Base-by-base conservation (phyloP, 1,139 yeast genomes). In the Arxiozyma slooffiae region DNA sequence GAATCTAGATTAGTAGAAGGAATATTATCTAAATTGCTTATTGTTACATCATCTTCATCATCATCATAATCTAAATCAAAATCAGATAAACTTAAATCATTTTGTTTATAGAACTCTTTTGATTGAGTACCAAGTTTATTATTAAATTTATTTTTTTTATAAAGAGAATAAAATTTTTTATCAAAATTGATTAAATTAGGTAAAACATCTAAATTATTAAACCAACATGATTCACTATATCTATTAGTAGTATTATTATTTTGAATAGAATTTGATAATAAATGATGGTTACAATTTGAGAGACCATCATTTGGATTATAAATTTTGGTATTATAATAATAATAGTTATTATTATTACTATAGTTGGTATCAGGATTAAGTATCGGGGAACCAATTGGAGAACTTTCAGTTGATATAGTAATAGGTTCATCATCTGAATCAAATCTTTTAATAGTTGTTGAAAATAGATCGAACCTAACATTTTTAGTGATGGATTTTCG, bases 391-490 rank as follows among this genome's bases (percentile, higher is more conserved):
- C 55, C 40, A 4, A 52, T 53, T 7, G 64, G 66, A 16, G 64
- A 59, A 44, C 53, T 59, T 42, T 60, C 65, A 48, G 53, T 57
- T 7, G 67, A 64, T 30, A 64, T 62, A 30, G 64, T 59, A 21
- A 62, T 61, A n/a, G 67, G 67, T 51, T 63, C 67, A 17, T 57
- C 55, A 26, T 49, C 52, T 14, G 61, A 55, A 50, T 63, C 66
- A 49, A 64, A 64, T 40, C 60, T 56, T 48, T 62, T 64, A 23
- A 64, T 60, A 1, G 60, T 59, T 4, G 64, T 60, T 38, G 62
- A 53, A 45, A 59, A 60, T 16, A 59, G 55, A 22, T 65, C 64
- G 50, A 64, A 64, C 34, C 67, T 53, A 47, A 64, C 67, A 40
- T 55, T 60, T 46, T 61, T 61, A 36, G 36, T 14, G 6, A 30